A percentile compares a stretch with the other conserved stretches of the same genome.
Evolutionary conservation across 176 grass and related monocot genomes (phyloP).

Genomic region (Thinopyrum elongatum): DNA sequence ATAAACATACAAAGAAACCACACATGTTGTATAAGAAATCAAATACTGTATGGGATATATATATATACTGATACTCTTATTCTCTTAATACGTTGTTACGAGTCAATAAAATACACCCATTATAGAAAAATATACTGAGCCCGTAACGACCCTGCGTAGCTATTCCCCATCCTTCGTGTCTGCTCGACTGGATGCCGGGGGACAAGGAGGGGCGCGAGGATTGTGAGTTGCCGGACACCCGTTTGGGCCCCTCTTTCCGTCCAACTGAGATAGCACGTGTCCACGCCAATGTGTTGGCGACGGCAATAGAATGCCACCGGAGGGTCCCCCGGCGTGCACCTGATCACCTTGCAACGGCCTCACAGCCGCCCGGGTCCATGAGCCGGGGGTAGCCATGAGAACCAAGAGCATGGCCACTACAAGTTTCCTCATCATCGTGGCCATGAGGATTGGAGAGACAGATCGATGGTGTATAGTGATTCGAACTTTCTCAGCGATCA

Average conservation of each 20-base stretch:
- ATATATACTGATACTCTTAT: too few relatives aligned
- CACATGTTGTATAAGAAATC: too few relatives aligned
- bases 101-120: too few relatives aligned
- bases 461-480: too few relatives aligned
- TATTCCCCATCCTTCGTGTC: not conserved
- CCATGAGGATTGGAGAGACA: not conserved
- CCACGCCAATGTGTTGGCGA: not conserved
- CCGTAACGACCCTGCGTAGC: too few relatives aligned
- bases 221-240: not conserved
- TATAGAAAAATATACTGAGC: too few relatives aligned
- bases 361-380: conserved; percentile 33
- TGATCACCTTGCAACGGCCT: conserved; percentile 18
- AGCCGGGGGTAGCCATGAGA: not conserved
- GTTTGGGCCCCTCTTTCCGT: not conserved
- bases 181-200: not conserved
- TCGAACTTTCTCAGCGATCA: not conserved
- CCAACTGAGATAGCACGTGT: not conserved
- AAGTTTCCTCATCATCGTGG: not conserved
- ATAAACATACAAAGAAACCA: too few relatives aligned
- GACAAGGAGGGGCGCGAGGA: not conserved
- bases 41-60: too few relatives aligned
- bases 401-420: not conserved
- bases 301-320: conserved; percentile 26
- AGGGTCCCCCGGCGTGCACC: conserved; percentile 24
- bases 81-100: too few relatives aligned